Percentiles rank a stretch among this genome's conserved stretches.
These are phyloP conservation scores for Ceratobasidium sp. DNA, from an alignment of 1,284 basidiomycete species.

Conservation along the genomic window DNA sequence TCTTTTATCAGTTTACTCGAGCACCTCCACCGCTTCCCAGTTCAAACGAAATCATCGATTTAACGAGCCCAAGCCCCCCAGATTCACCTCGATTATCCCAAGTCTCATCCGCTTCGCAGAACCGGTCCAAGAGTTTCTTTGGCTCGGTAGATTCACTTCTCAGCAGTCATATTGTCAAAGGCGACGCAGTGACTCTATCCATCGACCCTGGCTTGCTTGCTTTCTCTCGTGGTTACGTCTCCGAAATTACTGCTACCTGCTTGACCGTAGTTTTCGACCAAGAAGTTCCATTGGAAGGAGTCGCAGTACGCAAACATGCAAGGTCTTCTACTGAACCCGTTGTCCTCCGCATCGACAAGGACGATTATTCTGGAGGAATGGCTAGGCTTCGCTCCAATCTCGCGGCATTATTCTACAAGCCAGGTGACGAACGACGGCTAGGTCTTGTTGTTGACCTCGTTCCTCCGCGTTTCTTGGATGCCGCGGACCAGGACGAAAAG, in stretches of 20 bases:
- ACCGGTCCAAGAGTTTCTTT: slow-evolving; percentile 29
- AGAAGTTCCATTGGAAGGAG: slow-evolving; percentile 70
- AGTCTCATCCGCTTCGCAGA: slow-evolving; percentile 44
- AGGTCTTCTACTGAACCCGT: slow-evolving; percentile 35
- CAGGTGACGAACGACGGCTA: slow-evolving; percentile 73
- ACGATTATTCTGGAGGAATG: slow-evolving; percentile 91
- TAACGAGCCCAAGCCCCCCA: slow-evolving; percentile 25
- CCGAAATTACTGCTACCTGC: slow-evolving; percentile 73
- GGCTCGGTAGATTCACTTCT: slow-evolving; percentile 66
- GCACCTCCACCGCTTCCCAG: slow-evolving; percentile 8
- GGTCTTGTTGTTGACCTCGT: slow-evolving; percentile 86
- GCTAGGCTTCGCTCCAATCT: slow-evolving; percentile 91
- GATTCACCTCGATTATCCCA: slow-evolving; percentile 39
- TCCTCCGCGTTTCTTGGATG: slow-evolving; percentile 70
- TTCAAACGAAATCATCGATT: slow-evolving; percentile 7
- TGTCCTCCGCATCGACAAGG: slow-evolving; percentile 92
- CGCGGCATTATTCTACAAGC: slow-evolving; percentile 87
- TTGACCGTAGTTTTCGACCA: slow-evolving; percentile 88
- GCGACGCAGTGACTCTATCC: slow-evolving; percentile 86
- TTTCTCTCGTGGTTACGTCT: slow-evolving; percentile 86
- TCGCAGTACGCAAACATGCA: slow-evolving; percentile 60
- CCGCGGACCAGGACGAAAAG: slow-evolving; percentile 52
- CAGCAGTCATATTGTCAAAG: slow-evolving; percentile 80
- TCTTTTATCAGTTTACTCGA: slow-evolving; percentile 29
- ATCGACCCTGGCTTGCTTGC: slow-evolving; percentile 88